A percentile compares a stretch with the other conserved stretches of the same genome.
phyloP scores from a whole-genome alignment of 768 basidiomycete species.

The Mycena belliarum region DNA sequence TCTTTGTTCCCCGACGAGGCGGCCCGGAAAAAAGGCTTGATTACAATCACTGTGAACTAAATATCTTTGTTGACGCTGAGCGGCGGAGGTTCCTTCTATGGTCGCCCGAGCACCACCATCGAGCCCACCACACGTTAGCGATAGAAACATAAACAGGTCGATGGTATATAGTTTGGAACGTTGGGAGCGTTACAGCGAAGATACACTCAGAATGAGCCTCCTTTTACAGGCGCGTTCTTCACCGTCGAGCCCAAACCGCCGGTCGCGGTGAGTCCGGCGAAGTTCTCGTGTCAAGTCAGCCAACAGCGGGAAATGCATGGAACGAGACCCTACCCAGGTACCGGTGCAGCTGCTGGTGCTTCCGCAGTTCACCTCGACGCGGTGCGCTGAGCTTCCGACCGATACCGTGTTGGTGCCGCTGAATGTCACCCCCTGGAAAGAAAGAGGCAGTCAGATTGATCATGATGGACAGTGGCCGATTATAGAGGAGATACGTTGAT shows the following conservation, averaged over 20 bases:
- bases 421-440: constrained; percentile 9
- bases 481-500: constrained; percentile 9
- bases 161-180: background rate
- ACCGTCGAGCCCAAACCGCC: constrained; percentile 6
- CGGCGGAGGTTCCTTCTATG: too few relatives aligned
- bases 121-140: too few relatives aligned
- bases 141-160: too few relatives aligned
- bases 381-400: constrained; percentile 11
- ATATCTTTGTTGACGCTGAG: too few relatives aligned
- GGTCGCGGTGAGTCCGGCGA: constrained; percentile 9
- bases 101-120: too few relatives aligned
- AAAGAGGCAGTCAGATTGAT: background rate
- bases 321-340: background rate
- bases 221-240: constrained; percentile 14
- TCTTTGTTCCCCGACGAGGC: constrained; percentile 16
- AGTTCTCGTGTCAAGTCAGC: constrained; percentile 2
- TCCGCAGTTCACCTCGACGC: constrained; percentile 24
- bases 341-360: constrained; percentile 17
- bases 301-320: background rate
- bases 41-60: constrained; percentile 2
- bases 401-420: constrained; percentile 19
- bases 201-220: background rate
- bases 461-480: background rate
- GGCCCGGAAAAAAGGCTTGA: constrained; percentile 11
- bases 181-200: background rate